These are phyloP conservation scores for Lactifluus piperatus DNA, from an alignment of 768 basidiomycete species.

Conservation along the genomic window DNA sequence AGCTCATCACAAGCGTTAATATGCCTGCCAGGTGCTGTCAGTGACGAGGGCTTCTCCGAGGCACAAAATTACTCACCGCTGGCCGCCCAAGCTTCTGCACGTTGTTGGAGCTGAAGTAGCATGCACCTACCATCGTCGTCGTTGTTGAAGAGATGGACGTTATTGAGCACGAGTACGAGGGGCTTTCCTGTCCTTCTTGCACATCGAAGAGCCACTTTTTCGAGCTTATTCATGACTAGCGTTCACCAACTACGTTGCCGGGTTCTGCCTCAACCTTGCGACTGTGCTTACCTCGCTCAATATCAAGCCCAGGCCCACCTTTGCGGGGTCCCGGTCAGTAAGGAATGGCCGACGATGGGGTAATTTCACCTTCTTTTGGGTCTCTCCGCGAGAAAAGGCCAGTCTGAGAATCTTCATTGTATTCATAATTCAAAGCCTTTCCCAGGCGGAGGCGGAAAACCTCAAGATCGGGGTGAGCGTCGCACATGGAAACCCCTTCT, in stretches of 20 bases:
- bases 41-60: constrained; percentile 7
- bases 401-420: constrained; percentile 72
- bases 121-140: constrained; percentile 69
- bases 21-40: constrained; percentile 39
- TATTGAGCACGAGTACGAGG: constrained; percentile 75
- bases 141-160: constrained; percentile 66
- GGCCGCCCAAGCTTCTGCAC: constrained; percentile 80
- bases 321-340: not conserved
- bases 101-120: constrained; percentile 79
- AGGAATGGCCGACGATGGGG: constrained; percentile 4
- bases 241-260: not conserved
- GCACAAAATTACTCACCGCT: constrained; percentile 40
- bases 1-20: constrained; percentile 69
- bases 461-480: constrained; percentile 81
- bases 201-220: constrained; percentile 72
- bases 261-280: not conserved
- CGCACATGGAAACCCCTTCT: constrained; percentile 64
- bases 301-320: constrained; percentile 69
- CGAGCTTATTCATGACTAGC: constrained; percentile 68
- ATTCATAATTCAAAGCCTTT: constrained; percentile 81
- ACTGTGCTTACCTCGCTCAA: constrained; percentile 55
- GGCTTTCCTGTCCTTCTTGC: constrained; percentile 52
- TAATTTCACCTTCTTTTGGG: constrained; percentile 57
- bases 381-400: constrained; percentile 76
- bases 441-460: constrained; percentile 81